These are phyloP conservation scores for Cladosporium sp. DNA, from an alignment of 2,329 filamentous ascomycete genomes.

Conservation along the genomic window DNA sequence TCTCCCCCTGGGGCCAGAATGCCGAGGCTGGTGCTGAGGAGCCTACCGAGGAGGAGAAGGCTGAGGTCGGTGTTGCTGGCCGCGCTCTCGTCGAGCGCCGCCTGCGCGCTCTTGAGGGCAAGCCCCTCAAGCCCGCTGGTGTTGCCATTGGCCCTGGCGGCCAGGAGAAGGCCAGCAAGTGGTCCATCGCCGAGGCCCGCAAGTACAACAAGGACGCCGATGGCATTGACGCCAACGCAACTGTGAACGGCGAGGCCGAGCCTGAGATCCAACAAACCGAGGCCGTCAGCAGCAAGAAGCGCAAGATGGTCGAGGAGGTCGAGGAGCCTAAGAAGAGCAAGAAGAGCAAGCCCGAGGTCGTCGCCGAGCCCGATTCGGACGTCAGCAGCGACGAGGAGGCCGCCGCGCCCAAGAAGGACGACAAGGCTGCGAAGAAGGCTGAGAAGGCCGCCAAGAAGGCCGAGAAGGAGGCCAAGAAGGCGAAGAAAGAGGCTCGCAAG, in stretches of 20 bases:
- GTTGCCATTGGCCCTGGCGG: constrained; percentile 74
- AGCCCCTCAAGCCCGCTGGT: constrained; percentile 77
- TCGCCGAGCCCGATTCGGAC: constrained; percentile 26
- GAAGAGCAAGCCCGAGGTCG: constrained; percentile 22
- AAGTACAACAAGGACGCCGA: constrained; percentile 96
- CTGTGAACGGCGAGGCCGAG: constrained; percentile 45
- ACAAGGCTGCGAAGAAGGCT: constrained; percentile 29
- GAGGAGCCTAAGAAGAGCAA: constrained; percentile 30
- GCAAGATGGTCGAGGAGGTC: constrained; percentile 52
- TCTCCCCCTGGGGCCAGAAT: constrained; percentile 72
- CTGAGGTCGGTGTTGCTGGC: constrained; percentile 71
- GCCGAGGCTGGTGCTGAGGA: constrained; percentile 61
- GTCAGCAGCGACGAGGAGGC: constrained; percentile 22
- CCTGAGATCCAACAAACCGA: constrained; percentile 40
- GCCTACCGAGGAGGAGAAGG: constrained; percentile 84
- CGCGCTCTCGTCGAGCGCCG: constrained; percentile 74
- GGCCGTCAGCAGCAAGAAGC: constrained; percentile 43
- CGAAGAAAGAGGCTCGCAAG: constrained; percentile 45
- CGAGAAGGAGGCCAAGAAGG: constrained; percentile 56
- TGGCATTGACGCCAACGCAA: constrained; percentile 70
- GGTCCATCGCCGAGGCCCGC: constrained; percentile 85
- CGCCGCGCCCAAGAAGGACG: constrained; percentile 25
- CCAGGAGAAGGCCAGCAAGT: constrained; percentile 68
- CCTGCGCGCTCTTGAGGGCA: constrained; percentile 80
- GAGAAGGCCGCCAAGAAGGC: constrained; percentile 43